Percentiles rank a stretch among this genome's conserved stretches.
These are phyloP conservation scores for Coniferiporia sulphurascens DNA, from an alignment of 1,284 basidiomycete species.

Conservation along the genomic window DNA sequence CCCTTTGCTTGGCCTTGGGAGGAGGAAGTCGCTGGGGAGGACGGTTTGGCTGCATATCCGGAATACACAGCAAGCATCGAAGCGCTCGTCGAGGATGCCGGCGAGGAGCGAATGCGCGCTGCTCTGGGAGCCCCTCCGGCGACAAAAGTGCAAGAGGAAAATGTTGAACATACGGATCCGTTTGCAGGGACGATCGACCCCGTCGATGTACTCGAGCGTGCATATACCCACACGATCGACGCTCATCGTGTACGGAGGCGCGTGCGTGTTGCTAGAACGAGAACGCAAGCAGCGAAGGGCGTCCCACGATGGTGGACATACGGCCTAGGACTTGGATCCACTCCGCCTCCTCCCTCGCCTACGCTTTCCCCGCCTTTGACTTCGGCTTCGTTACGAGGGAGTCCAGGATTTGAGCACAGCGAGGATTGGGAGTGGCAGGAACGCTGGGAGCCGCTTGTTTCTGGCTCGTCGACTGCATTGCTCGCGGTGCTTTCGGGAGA, in stretches of 20 bases:
- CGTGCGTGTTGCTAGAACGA: neutral
- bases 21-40: neutral
- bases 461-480: conserved; percentile 67
- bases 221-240: conserved; percentile 15
- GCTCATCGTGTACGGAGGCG: conserved; percentile 4
- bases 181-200: conserved; percentile 13
- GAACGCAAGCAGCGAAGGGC: neutral
- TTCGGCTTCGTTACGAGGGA: neutral
- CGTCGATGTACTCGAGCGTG: conserved; percentile 20
- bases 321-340: neutral
- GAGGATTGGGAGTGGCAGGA: neutral
- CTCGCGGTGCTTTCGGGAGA: conserved; percentile 46
- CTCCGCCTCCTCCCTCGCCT: too few relatives aligned
- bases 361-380: neutral
- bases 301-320: conserved; percentile 7
- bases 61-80: conserved; percentile 1
- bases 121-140: neutral
- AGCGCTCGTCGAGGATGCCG: conserved; percentile 1
- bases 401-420: neutral
- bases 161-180: neutral
- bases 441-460: conserved; percentile 36
- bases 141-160: neutral
- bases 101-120: neutral
- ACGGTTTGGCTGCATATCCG: neutral
- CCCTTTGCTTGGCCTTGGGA: conserved; percentile 17